Base-by-base conservation (phyloP, 2,329 filamentous ascomycete species). In the Paracamarosporium sp. region DNA sequence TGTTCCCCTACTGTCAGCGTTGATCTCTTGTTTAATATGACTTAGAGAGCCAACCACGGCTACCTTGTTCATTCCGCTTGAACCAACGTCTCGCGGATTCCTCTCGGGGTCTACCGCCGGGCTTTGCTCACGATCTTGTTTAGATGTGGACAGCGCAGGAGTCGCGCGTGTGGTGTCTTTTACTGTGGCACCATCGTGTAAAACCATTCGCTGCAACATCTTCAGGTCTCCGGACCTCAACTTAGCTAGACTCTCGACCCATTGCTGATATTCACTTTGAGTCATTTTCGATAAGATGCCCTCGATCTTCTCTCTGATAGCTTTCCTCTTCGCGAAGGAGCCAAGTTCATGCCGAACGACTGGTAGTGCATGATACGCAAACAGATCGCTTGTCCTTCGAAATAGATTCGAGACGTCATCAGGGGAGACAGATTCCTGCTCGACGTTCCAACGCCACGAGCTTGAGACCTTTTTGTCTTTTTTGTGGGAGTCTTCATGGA, bases 321-420 rank as follows among this genome's bases (percentile, higher is more conserved):
- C 48, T 15, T 61, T 64, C 5, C 53, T 60, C 2, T 46, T 56
- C 1, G 65, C 61, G 5, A 27, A n/a, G 0, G 53, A 9, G 2
- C 59, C 64, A 8, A 71, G 55, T 13, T 59, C 53, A 3, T 35
- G 15, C 27, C 48, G 48, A 1, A 62, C 57, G 2, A 68, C 41
- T 0, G 69, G 68, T 2, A 70, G 25, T 4, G 66, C 65, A 36
- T 73, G 71, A 38, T 57, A 73, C 0, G 69, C 65, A 24, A 70
- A 72, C 0, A 72, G 55, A 54, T 72, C 68, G 25, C 48, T 57
- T 2, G 51, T 59, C 33, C 51, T 53, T 8, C 57, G 30, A 45
- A 72, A 71, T 5, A 53, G 22, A 2, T 28, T 17, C n/a, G 25
- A 9, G 15, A 62, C 13, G n/a, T 54, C 41, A 3, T 9, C 15